Evolutionary conservation across 208 protist species (phyloP).

Genomic region (Crithidia thermophila): DNA sequence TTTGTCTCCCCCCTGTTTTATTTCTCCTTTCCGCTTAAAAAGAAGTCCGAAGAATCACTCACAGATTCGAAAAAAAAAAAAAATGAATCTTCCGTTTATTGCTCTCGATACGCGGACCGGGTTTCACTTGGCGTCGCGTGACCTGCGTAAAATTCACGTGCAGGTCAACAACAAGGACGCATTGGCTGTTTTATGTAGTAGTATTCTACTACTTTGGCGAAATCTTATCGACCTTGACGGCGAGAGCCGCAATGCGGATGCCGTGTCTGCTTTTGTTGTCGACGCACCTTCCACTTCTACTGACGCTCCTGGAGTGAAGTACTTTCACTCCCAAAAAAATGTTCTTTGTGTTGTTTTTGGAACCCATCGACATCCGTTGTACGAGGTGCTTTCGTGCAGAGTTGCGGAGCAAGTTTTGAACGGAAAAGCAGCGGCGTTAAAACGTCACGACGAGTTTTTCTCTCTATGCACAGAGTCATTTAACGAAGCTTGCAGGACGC

Average conservation of each 20-base stretch:
- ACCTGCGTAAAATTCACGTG: not conserved
- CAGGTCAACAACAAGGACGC: not conserved
- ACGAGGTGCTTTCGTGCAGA: not conserved
- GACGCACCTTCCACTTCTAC: not conserved
- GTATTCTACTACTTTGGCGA: not conserved
- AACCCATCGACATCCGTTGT: not conserved
- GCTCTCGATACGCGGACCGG: not conserved
- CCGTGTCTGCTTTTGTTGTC: not conserved
- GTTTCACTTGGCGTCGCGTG: not conserved
- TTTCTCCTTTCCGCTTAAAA: too few species aligned
- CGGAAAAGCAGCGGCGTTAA: not conserved
- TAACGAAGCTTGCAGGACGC: too few species aligned
- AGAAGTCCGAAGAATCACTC: too few species aligned
- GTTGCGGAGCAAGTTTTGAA: not conserved
- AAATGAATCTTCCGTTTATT: not conserved
- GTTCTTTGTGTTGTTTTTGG: not conserved
- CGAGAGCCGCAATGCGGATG: not conserved
- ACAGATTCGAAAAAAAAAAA: not conserved
- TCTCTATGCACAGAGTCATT: too few species aligned
- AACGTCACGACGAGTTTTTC: not conserved
- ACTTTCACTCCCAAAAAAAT: not conserved
- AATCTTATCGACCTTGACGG: not conserved
- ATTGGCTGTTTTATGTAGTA: not conserved
- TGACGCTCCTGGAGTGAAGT: not conserved
- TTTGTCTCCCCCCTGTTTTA: too few species aligned